Conservation (phyloP, 768 basidiomycete species). For the Serendipita indica region DNA sequence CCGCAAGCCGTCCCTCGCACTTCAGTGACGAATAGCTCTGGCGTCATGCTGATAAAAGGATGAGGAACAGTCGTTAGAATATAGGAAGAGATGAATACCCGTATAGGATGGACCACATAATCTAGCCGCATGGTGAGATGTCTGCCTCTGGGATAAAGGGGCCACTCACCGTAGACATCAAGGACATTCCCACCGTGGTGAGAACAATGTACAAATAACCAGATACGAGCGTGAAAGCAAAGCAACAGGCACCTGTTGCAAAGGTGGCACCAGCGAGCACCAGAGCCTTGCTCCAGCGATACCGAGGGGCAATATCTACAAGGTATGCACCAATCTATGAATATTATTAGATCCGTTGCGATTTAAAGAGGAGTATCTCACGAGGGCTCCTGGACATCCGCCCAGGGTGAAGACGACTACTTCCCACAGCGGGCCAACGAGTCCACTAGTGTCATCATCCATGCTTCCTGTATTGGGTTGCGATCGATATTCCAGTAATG, state of each 20-base stretch:
- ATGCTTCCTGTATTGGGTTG: conserved; percentile 12
- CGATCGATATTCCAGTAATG: conserved; percentile 53
- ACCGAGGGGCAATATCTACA: conserved; percentile 42
- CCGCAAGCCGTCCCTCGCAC: conserved; percentile 83
- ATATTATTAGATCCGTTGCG: too few relatives aligned
- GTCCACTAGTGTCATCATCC: conserved; percentile 15
- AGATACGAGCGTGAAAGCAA: conserved; percentile 47
- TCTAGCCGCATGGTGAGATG: conserved; percentile 23
- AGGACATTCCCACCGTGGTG: conserved; percentile 60
- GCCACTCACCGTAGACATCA: conserved; percentile 51
- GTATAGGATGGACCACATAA: conserved; percentile 81
- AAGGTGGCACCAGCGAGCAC: conserved; percentile 66
- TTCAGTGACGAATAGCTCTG: conserved; percentile 74
- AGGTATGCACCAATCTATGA: conserved; percentile 70
- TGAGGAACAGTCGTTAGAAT: conserved; percentile 13
- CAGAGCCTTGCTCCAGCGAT: conserved; percentile 38
- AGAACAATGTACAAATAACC: conserved; percentile 43
- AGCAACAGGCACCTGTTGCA: conserved; percentile 58
- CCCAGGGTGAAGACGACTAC: conserved; percentile 76
- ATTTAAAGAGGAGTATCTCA: conserved; percentile 27
- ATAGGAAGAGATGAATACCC: conserved; percentile 28
- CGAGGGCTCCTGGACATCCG: conserved; percentile 72
- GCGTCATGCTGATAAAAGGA: conserved; percentile 48
- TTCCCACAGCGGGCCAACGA: conserved; percentile 62
- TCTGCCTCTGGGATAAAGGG: conserved; percentile 14